phyloP scores from a whole-genome alignment of 345 rosid genomes.

The Sapria himalayana region DNA sequence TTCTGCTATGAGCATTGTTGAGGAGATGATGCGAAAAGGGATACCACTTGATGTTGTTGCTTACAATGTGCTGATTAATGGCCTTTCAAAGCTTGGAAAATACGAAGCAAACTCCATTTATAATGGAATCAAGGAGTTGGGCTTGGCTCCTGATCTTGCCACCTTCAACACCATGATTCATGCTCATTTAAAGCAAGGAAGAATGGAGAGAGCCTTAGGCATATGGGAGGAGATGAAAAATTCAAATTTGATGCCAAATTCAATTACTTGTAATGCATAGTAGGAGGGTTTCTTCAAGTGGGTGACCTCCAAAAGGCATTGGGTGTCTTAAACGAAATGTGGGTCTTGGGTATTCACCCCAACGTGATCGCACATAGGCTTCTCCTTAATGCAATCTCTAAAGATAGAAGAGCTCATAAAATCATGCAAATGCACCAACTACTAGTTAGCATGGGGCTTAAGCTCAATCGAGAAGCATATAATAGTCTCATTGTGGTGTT shows the following conservation, averaged over 20 bases:
- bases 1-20: conserved; percentile 42
- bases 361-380: conserved; percentile 25
- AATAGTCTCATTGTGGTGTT: conserved; percentile 41
- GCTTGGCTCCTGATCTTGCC: conserved; percentile 42
- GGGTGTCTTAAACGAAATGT: conserved; percentile 34
- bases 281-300: conserved; percentile 27
- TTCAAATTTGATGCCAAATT: conserved; percentile 29
- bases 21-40: conserved; percentile 45
- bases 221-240: conserved; percentile 59
- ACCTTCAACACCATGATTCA: conserved; percentile 62
- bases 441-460: conserved; percentile 36
- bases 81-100: conserved; percentile 40
- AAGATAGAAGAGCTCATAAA: conserved; percentile 27
- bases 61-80: conserved; percentile 58
- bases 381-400: conserved; percentile 35
- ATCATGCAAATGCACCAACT: conserved; percentile 35
- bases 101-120: conserved; percentile 29
- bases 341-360: conserved; percentile 24
- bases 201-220: conserved; percentile 26
- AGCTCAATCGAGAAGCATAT: conserved; percentile 30
- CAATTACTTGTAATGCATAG: conserved; percentile 41
- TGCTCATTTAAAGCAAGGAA: conserved; percentile 37
- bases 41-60: conserved; percentile 53
- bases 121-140: conserved; percentile 42
- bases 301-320: conserved; percentile 35